Percentiles rank a stretch among this genome's conserved stretches.
Evolutionary conservation across 768 basidiomycete species (phyloP).

Genomic region (Leccinum longicurvipes): DNA sequence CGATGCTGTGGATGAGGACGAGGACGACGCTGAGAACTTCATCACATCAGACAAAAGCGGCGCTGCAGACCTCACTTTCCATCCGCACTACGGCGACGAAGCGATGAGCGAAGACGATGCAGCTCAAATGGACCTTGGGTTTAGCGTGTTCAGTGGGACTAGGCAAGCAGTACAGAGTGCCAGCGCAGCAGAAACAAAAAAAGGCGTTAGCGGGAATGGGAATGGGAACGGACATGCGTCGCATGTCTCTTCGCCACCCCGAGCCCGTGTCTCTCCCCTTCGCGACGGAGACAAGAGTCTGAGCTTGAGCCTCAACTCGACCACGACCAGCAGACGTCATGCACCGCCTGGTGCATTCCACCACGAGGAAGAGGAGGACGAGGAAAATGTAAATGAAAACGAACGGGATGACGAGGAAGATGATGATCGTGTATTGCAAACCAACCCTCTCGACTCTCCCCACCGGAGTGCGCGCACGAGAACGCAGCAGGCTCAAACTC

Average conservation of each 20-base stretch:
- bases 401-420: slow-evolving; percentile 10
- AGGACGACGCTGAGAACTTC: slow-evolving; percentile 14
- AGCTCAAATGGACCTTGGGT: slow-evolving; percentile 9
- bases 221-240: background rate
- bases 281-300: slow-evolving; percentile 14
- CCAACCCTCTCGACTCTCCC: slow-evolving; percentile 12
- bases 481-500: slow-evolving; percentile 12
- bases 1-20: slow-evolving; percentile 8
- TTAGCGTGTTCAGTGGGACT: slow-evolving; percentile 22
- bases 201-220: background rate
- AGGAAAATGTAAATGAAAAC: slow-evolving; percentile 30
- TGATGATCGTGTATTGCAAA: slow-evolving; percentile 1
- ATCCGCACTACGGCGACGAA: slow-evolving; percentile 6
- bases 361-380: slow-evolving; percentile 37
- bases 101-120: slow-evolving; percentile 4
- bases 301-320: slow-evolving; percentile 10
- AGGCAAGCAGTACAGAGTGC: background rate
- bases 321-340: slow-evolving; percentile 22
- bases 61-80: slow-evolving; percentile 19
- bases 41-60: slow-evolving; percentile 19
- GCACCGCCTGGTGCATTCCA: slow-evolving; percentile 47
- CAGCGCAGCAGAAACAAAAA: background rate
- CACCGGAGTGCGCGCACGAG: slow-evolving; percentile 12
- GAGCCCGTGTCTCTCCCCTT: slow-evolving; percentile 4
- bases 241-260: slow-evolving; percentile 9